Base-by-base conservation (phyloP, 257 asterid species). In the Misopates orontium region DNA sequence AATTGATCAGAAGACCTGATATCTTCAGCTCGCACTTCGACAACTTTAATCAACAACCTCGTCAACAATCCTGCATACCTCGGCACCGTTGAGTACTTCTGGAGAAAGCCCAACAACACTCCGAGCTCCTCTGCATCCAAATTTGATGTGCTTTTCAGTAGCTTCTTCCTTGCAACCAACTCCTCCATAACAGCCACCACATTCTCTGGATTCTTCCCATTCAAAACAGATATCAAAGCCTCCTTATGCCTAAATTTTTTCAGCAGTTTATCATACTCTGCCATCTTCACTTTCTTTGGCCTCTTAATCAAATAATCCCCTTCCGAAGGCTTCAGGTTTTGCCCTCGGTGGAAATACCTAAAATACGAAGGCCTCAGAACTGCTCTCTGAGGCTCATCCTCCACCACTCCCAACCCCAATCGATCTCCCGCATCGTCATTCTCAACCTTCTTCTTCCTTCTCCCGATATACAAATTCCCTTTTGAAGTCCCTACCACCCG, bases 101-200 rank as follows among this genome's bases (percentile, higher is more conserved):
- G 99, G 56, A 94, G 72, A 81, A 90, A 88, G 28, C 76, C 79
- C 75, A 94, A 2, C 56, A 94, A 48, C 76, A 85, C 70, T 0
- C 79, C 91, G 8, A 94, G 84, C 82, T 94, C 97, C 16, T 78
- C 84, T 0, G 12, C 25, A 17, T 88, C 97, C 82, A 94, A 70
- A 82, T 85, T 90, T 1, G 84, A 71, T 16, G 88, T 82, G 40
- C 95, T 82, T 64, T 45, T 82, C 73, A 88, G 53, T 82, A 94
- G 64, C 83, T 86, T 94, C 85, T 81, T 85, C 58, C 97, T 71
- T 4, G 92, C 95, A 15, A 94, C 88, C 77, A 94, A 71, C 57
- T 94, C 99, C 85, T 94, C 97, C 81, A 94, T 88, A 24, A 94
- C 97, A 31, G 97, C 97, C 66, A 90, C 87, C 40, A 83, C 79